phyloP scores from a whole-genome alignment of 768 basidiomycete species.

The Tephrocybe rancida region DNA sequence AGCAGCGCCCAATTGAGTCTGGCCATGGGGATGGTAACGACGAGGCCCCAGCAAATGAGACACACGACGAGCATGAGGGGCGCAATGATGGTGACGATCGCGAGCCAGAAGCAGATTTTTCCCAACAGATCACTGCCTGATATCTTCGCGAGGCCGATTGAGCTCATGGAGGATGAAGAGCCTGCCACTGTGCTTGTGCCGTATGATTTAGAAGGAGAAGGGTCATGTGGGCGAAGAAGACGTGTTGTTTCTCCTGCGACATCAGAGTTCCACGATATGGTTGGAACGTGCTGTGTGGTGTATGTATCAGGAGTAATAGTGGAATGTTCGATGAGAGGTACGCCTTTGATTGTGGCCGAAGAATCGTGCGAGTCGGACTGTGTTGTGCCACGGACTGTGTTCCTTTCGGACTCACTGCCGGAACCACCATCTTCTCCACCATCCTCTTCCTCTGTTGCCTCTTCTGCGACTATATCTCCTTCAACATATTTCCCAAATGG shows the following conservation, averaged over 20 bases:
- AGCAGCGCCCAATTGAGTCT: constrained; percentile 96
- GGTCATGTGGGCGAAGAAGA: constrained; percentile 36
- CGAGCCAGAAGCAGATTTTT: constrained; percentile 79
- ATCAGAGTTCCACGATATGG: constrained; percentile 46
- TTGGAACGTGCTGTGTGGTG: constrained; percentile 31
- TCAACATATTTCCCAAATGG: constrained; percentile 99
- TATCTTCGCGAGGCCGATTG: constrained; percentile 32
- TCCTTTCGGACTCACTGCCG: constrained; percentile 33
- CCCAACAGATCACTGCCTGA: constrained; percentile 60
- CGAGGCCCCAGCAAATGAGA: constrained; percentile 90
- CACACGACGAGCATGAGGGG: constrained; percentile 90
- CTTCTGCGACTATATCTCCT: constrained; percentile 54
- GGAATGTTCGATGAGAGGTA: constrained; percentile 42
- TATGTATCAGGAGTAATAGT: constrained; percentile 44
- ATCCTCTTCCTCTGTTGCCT: constrained; percentile 36
- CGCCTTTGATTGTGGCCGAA: constrained; percentile 27
- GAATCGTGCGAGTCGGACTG: constrained; percentile 18
- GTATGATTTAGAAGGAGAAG: constrained; percentile 63
- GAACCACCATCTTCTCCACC: constrained; percentile 36
- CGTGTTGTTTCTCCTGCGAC: constrained; percentile 49
- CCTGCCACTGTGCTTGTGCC: constrained; percentile 53
- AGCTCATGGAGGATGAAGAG: constrained; percentile 31
- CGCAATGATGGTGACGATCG: constrained; percentile 76
- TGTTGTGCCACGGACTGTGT: constrained; percentile 36
- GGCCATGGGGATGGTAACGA: constrained; percentile 98